phyloP scores from a whole-genome alignment of 78 protist species.

The Dictyostelium purpureum region DNA sequence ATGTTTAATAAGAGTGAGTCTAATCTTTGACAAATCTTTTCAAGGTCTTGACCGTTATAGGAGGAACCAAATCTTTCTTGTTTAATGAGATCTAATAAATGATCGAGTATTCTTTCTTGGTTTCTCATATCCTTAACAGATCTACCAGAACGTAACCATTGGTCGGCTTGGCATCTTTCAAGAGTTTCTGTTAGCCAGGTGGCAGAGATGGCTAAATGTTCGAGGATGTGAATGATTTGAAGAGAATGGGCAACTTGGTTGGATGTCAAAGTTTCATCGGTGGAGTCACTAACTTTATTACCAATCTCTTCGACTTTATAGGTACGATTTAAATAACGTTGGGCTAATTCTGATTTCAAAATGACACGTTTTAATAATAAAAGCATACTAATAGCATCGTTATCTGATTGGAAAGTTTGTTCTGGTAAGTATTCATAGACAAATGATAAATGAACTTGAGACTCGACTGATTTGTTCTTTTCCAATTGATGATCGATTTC shows the following conservation, averaged over 20 bases:
- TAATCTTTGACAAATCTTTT: slow-evolving; percentile 17
- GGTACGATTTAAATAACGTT: slow-evolving; percentile 35
- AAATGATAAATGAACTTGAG: slow-evolving; percentile 24
- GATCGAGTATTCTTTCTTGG: slow-evolving; percentile 40
- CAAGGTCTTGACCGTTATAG: slow-evolving; percentile 20
- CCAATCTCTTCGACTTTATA: slow-evolving; percentile 71
- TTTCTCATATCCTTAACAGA: slow-evolving; percentile 27
- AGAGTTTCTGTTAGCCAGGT: slow-evolving; percentile 60
- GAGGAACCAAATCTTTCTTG: slow-evolving; percentile 39
- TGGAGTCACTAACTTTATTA: neutral
- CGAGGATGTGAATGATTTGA: slow-evolving; percentile 47
- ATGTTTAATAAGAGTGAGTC: slow-evolving; percentile 48
- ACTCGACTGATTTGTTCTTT: slow-evolving; percentile 13
- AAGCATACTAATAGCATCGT: slow-evolving; percentile 39
- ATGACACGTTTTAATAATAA: slow-evolving; percentile 24
- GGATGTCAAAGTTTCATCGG: neutral
- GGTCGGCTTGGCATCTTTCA: slow-evolving; percentile 13
- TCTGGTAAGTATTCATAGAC: slow-evolving; percentile 58
- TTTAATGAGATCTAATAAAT: slow-evolving; percentile 36
- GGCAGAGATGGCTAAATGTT: slow-evolving; percentile 42
- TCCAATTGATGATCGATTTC: slow-evolving; percentile 75
- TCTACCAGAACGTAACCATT: slow-evolving; percentile 63
- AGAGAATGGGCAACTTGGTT: slow-evolving; percentile 49
- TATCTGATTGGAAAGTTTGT: slow-evolving; percentile 43
- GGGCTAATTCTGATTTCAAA: slow-evolving; percentile 32